These are phyloP conservation scores for Capsicum baccatum DNA, from an alignment of 257 asterid genomes.

Conservation along the genomic window DNA sequence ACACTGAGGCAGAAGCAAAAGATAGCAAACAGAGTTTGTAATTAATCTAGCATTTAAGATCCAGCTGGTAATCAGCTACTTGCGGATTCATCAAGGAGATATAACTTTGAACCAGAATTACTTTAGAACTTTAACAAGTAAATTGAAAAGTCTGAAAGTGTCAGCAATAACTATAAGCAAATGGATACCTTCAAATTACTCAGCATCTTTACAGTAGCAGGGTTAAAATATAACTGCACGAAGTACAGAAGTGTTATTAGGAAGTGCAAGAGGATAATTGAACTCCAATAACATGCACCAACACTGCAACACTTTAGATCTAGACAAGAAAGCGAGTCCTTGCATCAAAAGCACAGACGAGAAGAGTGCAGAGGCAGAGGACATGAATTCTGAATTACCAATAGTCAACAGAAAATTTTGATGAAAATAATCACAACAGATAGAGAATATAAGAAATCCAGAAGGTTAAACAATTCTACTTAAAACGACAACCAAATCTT, in stretches of 20 bases:
- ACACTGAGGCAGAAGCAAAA: slow-evolving; percentile 14
- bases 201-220: slow-evolving; percentile 99
- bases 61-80: not conserved
- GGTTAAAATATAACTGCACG: slow-evolving; percentile 92
- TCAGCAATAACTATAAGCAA: slow-evolving; percentile 9
- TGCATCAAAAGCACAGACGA: not conserved
- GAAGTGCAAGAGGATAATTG: not conserved
- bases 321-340: slow-evolving; percentile 13
- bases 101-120: not conserved
- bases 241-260: slow-evolving; percentile 26
- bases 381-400: slow-evolving; percentile 6
- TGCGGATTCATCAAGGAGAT: slow-evolving; percentile 4
- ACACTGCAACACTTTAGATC: not conserved
- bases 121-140: not conserved
- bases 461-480: not conserved
- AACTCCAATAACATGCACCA: not conserved
- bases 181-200: slow-evolving; percentile 91
- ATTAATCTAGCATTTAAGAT: slow-evolving; percentile 6
- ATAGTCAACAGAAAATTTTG: not conserved
- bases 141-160: not conserved
- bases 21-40: slow-evolving; percentile 9
- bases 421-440: slow-evolving; percentile 20
- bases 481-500: not conserved
- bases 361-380: not conserved
- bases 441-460: not conserved